Evolutionary conservation across 2,329 filamentous ascomycete species (phyloP).

Genomic region (Huntiella decipiens): DNA sequence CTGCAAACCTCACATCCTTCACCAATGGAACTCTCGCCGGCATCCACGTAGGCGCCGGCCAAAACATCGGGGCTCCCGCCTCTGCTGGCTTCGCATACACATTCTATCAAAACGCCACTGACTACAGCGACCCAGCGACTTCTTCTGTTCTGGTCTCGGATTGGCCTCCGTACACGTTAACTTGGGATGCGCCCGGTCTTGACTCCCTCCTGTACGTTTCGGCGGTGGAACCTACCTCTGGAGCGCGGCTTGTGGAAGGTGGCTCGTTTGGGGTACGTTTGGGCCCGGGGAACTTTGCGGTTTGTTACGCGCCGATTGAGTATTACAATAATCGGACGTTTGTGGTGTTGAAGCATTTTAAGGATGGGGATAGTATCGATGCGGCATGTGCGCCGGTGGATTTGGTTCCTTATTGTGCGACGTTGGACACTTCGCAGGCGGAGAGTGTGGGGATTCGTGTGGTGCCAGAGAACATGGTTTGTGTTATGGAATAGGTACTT

Average conservation of each 20-base stretch:
- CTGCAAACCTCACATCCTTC: no score
- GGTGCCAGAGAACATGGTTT: no score
- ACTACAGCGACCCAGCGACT: constrained; percentile 11
- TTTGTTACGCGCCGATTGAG: constrained; percentile 23
- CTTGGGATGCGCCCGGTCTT: constrained; percentile 18
- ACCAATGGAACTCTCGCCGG: constrained; percentile 15
- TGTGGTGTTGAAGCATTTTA: constrained; percentile 12
- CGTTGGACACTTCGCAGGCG: neutral
- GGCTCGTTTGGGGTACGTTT: constrained; percentile 17
- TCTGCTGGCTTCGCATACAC: constrained; percentile 21
- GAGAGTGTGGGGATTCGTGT: no score
- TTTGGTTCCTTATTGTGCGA: constrained; percentile 26
- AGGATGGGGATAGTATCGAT: constrained; percentile 16
- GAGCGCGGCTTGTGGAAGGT: constrained; percentile 19
- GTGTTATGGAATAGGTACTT: no score
- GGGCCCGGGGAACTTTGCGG: constrained; percentile 20
- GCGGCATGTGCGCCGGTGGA: constrained; percentile 24
- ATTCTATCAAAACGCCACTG: constrained; percentile 33
- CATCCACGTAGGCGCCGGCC: constrained; percentile 19
- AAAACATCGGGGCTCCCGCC: constrained; percentile 21
- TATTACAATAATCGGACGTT: constrained; percentile 23
- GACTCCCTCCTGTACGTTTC: constrained; percentile 19
- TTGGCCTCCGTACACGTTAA: constrained; percentile 22
- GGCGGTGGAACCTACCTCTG: constrained; percentile 17
- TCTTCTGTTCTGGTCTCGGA: constrained; percentile 21